A percentile compares a stretch with the other conserved stretches of the same genome.
phyloP scores from a whole-genome alignment of 2,329 filamentous ascomycete species.

The Ophiostoma sp. region DNA sequence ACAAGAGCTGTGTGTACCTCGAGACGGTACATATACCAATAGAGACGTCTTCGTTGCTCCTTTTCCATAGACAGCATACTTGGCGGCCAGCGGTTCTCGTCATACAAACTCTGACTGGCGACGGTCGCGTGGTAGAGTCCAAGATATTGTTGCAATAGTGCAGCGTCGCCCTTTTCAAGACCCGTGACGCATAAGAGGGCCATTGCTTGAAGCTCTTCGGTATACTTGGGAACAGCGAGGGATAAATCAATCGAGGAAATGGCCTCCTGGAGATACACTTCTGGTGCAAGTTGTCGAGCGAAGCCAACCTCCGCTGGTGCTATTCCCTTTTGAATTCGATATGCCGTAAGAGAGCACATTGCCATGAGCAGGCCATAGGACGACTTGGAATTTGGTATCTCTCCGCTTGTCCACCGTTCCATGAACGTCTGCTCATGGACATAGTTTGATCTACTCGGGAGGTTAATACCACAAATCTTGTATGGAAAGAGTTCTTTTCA shows the following conservation, averaged over 20 bases:
- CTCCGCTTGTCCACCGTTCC: conserved; percentile 1
- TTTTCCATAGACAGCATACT: conserved; percentile 22
- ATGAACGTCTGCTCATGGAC: conserved; percentile 21
- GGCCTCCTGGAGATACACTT: conserved; percentile 13
- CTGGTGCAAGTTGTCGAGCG: background rate
- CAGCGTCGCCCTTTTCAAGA: conserved; percentile 22
- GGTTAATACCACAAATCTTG: background rate
- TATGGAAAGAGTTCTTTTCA: background rate
- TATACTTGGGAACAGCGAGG: conserved; percentile 1
- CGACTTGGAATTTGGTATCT: background rate
- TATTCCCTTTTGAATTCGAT: conserved; percentile 21
- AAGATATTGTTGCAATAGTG: conserved; percentile 28
- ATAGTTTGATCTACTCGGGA: background rate
- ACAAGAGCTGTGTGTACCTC: conserved; percentile 32
- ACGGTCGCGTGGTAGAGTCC: conserved; percentile 31
- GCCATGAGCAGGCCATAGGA: conserved; percentile 20
- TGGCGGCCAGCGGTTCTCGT: conserved; percentile 31
- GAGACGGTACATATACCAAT: conserved; percentile 32
- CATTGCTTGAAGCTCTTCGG: conserved; percentile 21
- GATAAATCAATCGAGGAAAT: background rate
- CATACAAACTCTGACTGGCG: conserved; percentile 29
- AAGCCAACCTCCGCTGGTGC: conserved; percentile 5
- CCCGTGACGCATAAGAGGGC: conserved; percentile 24
- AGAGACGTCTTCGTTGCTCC: conserved; percentile 31
- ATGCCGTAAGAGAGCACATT: conserved; percentile 14